These are phyloP conservation scores for Xylaria sp. DNA, from an alignment of 2,329 filamentous ascomycete genomes.

Conservation along the genomic window DNA sequence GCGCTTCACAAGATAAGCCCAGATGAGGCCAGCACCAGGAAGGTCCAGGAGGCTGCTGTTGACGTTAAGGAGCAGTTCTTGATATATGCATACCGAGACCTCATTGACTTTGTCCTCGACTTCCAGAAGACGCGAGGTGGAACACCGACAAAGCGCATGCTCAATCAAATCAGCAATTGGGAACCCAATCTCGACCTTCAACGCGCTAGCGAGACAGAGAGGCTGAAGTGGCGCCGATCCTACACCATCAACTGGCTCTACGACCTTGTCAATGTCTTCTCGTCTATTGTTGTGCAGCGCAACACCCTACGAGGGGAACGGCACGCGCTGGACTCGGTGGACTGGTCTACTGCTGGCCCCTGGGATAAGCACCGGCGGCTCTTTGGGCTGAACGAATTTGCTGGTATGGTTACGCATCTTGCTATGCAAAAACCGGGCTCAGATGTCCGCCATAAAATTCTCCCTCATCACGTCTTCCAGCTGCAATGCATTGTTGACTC, in stretches of 20 bases:
- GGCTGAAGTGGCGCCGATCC: constrained; percentile 58
- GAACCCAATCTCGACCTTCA: constrained; percentile 55
- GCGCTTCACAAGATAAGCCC: constrained; percentile 34
- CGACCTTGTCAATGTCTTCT: constrained; percentile 61
- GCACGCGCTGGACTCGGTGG: constrained; percentile 51
- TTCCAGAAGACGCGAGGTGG: constrained; percentile 58
- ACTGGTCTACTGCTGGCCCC: constrained; percentile 56
- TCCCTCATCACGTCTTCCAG: constrained; percentile 61
- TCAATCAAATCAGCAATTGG: constrained; percentile 55
- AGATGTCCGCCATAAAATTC: constrained; percentile 54
- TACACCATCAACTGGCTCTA: constrained; percentile 66
- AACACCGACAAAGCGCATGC: constrained; percentile 59
- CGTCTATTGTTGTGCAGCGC: constrained; percentile 53
- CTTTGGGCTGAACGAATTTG: constrained; percentile 60
- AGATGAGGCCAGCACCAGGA: constrained; percentile 30
- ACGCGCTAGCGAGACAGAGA: constrained; percentile 52
- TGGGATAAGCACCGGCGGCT: constrained; percentile 53
- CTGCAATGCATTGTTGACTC: constrained; percentile 63
- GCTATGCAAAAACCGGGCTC: constrained; percentile 57
- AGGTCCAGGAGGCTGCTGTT: constrained; percentile 43
- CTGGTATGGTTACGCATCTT: constrained; percentile 55
- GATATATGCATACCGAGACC: constrained; percentile 55
- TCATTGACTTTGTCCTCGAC: constrained; percentile 59
- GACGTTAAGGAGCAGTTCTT: constrained; percentile 59
- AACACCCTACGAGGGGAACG: constrained; percentile 52